Conservation (phyloP, 306 rosid genomes). For the Arachis hypogaea region DNA sequence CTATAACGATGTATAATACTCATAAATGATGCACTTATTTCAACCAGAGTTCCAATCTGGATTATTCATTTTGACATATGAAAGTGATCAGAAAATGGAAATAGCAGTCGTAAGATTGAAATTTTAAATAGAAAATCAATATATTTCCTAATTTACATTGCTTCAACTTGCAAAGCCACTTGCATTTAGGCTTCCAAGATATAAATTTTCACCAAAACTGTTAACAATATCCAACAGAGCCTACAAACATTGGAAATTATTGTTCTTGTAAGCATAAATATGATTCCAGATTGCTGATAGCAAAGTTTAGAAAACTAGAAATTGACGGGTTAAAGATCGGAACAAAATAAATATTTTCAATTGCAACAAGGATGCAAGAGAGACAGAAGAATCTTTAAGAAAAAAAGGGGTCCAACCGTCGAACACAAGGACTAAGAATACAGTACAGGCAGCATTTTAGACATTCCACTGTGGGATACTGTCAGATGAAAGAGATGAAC, state of each 20-base stretch:
- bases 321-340: too few species aligned
- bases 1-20: conserved; percentile 33
- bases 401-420: not conserved
- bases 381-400: conserved; percentile 22
- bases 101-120: conserved; percentile 19
- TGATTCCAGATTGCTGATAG: conserved; percentile 16
- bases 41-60: conserved; percentile 17
- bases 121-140: conserved; percentile 28
- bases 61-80: conserved; percentile 24
- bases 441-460: not conserved
- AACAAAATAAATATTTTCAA: not conserved
- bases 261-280: conserved; percentile 25
- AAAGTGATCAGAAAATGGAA: conserved; percentile 21
- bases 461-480: conserved; percentile 24
- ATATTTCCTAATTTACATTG: not conserved
- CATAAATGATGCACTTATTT: conserved; percentile 10
- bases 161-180: conserved; percentile 22
- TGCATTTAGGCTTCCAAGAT: conserved; percentile 24
- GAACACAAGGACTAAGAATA: conserved; percentile 7
- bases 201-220: not conserved
- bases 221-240: conserved; percentile 30
- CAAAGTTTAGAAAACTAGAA: not conserved
- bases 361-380: conserved; percentile 19
- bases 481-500: conserved; percentile 20
- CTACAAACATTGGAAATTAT: not conserved